Evolutionary conservation across 306 rosid genomes (phyloP).

Genomic region (Cucumis sativus): DNA sequence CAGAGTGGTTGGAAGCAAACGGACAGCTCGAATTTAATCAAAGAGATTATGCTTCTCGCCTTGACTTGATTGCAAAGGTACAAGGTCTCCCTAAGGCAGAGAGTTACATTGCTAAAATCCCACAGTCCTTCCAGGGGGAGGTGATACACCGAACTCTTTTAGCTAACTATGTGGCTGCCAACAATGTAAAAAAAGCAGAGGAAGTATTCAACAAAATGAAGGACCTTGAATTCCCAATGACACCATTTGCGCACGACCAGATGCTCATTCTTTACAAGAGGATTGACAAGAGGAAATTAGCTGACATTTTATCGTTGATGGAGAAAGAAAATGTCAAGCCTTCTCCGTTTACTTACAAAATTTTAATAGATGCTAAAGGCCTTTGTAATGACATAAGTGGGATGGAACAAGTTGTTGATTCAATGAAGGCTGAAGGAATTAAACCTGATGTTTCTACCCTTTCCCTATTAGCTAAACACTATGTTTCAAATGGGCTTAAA

Average conservation of each 20-base stretch:
- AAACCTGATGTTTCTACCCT: slow-evolving; percentile 28
- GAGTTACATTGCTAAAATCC: too few relatives aligned
- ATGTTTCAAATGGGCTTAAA: slow-evolving; percentile 44
- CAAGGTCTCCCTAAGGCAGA: too few relatives aligned
- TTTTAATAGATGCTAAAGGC: slow-evolving; percentile 60
- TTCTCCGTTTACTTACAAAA: slow-evolving; percentile 39
- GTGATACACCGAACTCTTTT: too few relatives aligned
- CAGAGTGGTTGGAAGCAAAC: too few relatives aligned
- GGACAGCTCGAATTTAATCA: too few relatives aligned
- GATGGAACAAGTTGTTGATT: slow-evolving; percentile 69
- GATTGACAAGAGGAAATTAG: slow-evolving; percentile 57
- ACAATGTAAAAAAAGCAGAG: too few relatives aligned
- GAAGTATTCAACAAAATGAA: too few relatives aligned
- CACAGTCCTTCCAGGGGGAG: too few relatives aligned
- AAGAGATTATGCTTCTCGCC: too few relatives aligned
- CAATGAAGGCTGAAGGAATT: slow-evolving; percentile 62
- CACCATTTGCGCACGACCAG: slow-evolving; percentile 59
- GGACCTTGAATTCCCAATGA: slow-evolving; percentile 24
- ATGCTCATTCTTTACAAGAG: slow-evolving; percentile 68
- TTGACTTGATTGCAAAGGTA: too few relatives aligned
- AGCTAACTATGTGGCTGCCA: too few relatives aligned
- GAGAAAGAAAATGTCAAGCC: slow-evolving; percentile 67
- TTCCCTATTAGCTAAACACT: slow-evolving; percentile 40
- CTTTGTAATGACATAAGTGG: slow-evolving; percentile 46
- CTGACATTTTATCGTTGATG: slow-evolving; percentile 68